Percentiles rank a stretch among this genome's conserved stretches.
phyloP scores from a whole-genome alignment of 163 green algal genomes.

The Chloroidium sp. region DNA sequence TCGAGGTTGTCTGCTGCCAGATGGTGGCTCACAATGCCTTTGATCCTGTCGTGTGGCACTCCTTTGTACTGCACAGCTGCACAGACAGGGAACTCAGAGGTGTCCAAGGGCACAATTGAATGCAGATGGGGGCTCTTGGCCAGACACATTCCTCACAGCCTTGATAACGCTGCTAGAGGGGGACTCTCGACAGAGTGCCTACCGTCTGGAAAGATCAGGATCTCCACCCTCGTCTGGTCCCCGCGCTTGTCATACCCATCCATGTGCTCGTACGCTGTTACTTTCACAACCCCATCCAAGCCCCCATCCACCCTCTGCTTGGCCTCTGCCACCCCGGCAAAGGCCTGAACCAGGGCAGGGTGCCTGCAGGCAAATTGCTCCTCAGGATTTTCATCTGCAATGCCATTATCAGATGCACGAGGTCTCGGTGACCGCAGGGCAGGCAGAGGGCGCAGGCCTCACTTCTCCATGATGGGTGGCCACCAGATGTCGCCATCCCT shows the following conservation, averaged over 20 bases:
- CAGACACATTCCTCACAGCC: too few species aligned
- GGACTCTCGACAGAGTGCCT: too few species aligned
- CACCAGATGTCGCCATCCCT: neutral
- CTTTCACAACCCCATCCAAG: slow-evolving; percentile 5
- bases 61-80: too few species aligned
- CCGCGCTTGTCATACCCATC: neutral
- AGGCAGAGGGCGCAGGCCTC: neutral
- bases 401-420: neutral
- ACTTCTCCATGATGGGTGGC: slow-evolving; percentile 7
- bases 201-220: slow-evolving; percentile 11
- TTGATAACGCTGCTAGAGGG: too few species aligned
- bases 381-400: neutral
- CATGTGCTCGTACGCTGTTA: slow-evolving; percentile 7
- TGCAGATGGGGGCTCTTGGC: too few species aligned
- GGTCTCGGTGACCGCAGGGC: too few species aligned
- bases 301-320: neutral
- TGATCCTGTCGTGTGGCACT: too few species aligned
- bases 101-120: too few species aligned
- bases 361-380: slow-evolving; percentile 1
- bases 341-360: slow-evolving; percentile 1
- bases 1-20: too few species aligned
- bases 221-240: neutral
- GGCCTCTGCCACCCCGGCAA: slow-evolving; percentile 3
- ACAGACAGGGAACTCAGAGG: too few species aligned
- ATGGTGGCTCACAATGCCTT: too few species aligned